Percentiles rank a stretch among this genome's conserved stretches.
phyloP scores from a whole-genome alignment of 2,329 filamentous ascomycete genomes.

The Arthrobotrys musiformis region DNA sequence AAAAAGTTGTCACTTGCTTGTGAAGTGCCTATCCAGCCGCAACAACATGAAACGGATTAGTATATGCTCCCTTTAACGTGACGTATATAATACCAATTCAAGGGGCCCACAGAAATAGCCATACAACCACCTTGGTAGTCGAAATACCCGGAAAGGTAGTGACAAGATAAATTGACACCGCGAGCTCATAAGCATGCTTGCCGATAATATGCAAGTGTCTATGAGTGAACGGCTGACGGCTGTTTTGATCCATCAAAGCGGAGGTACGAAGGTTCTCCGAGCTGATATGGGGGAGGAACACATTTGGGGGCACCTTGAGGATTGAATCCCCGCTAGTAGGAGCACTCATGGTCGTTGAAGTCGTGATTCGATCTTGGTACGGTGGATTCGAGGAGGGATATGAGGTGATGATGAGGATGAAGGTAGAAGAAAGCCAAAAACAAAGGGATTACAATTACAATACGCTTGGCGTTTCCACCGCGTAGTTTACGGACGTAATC shows the following conservation, averaged over 20 bases:
- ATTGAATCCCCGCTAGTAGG: background rate
- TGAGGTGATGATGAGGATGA: background rate
- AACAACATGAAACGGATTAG: background rate
- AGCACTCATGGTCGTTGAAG: background rate
- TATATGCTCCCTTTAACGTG: background rate
- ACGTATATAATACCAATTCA: too few species aligned
- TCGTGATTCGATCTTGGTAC: background rate
- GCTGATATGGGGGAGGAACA: slow-evolving; percentile 16
- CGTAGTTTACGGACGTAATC: too few species aligned
- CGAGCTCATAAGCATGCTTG: slow-evolving; percentile 23
- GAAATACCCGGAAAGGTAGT: background rate
- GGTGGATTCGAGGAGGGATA: background rate
- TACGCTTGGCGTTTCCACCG: too few species aligned
- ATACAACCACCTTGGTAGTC: background rate
- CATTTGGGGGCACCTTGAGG: background rate
- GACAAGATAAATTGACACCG: slow-evolving; percentile 3
- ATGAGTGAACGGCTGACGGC: slow-evolving; percentile 7
- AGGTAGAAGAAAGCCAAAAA: background rate
- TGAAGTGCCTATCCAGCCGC: background rate
- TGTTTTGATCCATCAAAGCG: slow-evolving; percentile 24
- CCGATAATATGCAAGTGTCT: slow-evolving; percentile 30
- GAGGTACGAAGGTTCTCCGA: slow-evolving; percentile 29
- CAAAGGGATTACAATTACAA: background rate
- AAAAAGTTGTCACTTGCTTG: background rate
- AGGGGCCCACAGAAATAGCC: background rate